These are phyloP conservation scores for Pyrenochaeta sp. DNA, from an alignment of 2,329 filamentous ascomycete genomes.

Conservation along the genomic window DNA sequence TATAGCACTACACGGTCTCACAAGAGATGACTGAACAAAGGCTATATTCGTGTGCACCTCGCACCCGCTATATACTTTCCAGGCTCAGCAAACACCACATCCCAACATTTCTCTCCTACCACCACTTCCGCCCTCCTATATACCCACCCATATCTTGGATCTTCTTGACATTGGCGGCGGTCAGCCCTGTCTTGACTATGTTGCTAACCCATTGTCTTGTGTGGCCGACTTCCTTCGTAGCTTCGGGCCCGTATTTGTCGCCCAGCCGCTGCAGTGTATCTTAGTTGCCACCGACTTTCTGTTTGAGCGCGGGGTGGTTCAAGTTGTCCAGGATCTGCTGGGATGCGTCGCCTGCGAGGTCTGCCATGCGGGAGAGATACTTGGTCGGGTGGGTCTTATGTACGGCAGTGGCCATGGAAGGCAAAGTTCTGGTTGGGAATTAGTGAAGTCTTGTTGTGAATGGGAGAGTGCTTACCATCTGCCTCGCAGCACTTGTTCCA, in stretches of 20 bases:
- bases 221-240: slow-evolving; percentile 76
- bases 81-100: too few species aligned
- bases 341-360: slow-evolving; percentile 68
- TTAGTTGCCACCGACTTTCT: slow-evolving; percentile 72
- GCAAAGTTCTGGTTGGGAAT: too few species aligned
- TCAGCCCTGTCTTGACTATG: slow-evolving; percentile 68
- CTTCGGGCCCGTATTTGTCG: slow-evolving; percentile 75
- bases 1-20: too few species aligned
- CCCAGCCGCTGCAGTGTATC: slow-evolving; percentile 74
- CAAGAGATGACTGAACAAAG: too few species aligned
- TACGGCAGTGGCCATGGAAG: too few species aligned
- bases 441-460: too few species aligned
- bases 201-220: slow-evolving; percentile 73
- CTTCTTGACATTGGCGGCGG: slow-evolving; percentile 61
- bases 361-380: slow-evolving; percentile 66
- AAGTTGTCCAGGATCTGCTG: slow-evolving; percentile 73
- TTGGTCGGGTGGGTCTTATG: slow-evolving; percentile 68
- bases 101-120: too few species aligned
- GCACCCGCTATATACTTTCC: too few species aligned
- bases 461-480: too few species aligned
- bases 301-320: slow-evolving; percentile 75
- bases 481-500: too few species aligned
- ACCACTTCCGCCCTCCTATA: too few species aligned
- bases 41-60: too few species aligned
- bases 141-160: slow-evolving; percentile 66